Percentiles rank a stretch among this genome's conserved stretches.
Conservation (phyloP, 1,284 basidiomycete species). For the Ceratobasidium sp. region DNA sequence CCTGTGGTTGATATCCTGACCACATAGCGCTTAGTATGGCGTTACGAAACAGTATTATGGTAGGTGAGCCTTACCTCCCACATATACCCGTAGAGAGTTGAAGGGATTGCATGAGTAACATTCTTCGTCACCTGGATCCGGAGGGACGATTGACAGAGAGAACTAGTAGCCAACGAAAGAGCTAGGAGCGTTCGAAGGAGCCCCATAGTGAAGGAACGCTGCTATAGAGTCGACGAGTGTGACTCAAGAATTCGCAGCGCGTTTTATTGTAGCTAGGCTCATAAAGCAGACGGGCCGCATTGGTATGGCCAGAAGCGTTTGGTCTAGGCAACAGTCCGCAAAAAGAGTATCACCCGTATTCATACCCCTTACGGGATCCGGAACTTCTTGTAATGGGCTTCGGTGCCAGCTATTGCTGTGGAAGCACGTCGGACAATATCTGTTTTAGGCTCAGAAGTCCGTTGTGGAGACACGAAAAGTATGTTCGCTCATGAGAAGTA, state of each 20-base stretch:
- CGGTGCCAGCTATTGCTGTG: background rate
- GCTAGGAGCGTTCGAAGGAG: background rate
- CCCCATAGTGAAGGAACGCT: background rate
- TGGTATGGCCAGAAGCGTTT: background rate
- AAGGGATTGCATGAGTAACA: constrained; percentile 44
- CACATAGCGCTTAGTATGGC: background rate
- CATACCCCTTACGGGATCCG: background rate
- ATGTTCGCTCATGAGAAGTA: background rate
- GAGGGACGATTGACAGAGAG: constrained; percentile 33
- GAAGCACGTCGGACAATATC: constrained; percentile 16
- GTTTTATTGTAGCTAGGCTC: constrained; percentile 17
- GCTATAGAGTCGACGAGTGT: background rate
- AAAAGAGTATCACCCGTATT: constrained; percentile 19
- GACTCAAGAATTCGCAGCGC: background rate
- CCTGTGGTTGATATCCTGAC: constrained; percentile 49
- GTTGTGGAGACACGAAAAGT: background rate
- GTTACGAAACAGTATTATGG: too few relatives aligned
- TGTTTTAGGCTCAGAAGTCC: constrained; percentile 24
- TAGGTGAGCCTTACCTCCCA: constrained; percentile 35
- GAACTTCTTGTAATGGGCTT: constrained; percentile 17
- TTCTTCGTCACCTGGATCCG: constrained; percentile 42
- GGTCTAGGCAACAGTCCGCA: constrained; percentile 3
- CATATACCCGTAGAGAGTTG: constrained; percentile 49
- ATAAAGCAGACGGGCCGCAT: background rate
- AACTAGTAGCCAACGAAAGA: constrained; percentile 23